Base-by-base conservation (phyloP, 164 flowering plant species). In the Stephania yunnanensis region DNA sequence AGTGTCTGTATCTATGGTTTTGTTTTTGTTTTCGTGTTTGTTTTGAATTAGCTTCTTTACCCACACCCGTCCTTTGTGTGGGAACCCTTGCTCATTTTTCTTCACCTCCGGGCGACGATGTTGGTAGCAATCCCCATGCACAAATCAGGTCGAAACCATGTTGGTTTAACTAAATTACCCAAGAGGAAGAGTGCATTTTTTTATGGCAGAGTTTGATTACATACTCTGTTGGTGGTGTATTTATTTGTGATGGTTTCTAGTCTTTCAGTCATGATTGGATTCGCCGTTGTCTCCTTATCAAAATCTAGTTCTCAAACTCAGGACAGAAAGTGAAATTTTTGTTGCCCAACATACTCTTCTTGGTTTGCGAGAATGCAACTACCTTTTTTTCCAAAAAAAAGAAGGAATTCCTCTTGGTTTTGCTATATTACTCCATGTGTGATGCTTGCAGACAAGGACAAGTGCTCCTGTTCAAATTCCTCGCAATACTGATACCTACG, bases 391-490 rank as follows among this genome's bases (percentile, higher is more conserved):
- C 25, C 42, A 36, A 36, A 36, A 36, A 2, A 36, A 36, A 36
- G 0, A 36, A 36, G 1, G 1, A 36, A 36, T 42, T 55, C 46
- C 42, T 48, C 46, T 69, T 61, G 75, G 2, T 71, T 58, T 73
- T 20, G 15, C 55, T 7, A 22, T 66, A 7, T 45, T 42, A 10
- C 2, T 68, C 13, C 70, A n/a, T 72, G 13, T 5, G 42, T 78
- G 29, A 30, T 75, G 11, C 67, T 78, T 80, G 25, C 86, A 96
- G 99, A 94, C 99, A 3, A 92, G 99, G 82, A 93, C 99, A 20
- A 96, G 99, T 78, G 88, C 98, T 73, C 98, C 99, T 7, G 79
- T 94, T 75, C 94, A 90, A 79, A 92, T 96, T 79, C 81, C 87
- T 7, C 94, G 99, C 19, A 72, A 80, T 67, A 44, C 46, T 42